These are phyloP conservation scores for Ganoderma meredithae DNA, from an alignment of 1,284 basidiomycete genomes.

Conservation along the genomic window DNA sequence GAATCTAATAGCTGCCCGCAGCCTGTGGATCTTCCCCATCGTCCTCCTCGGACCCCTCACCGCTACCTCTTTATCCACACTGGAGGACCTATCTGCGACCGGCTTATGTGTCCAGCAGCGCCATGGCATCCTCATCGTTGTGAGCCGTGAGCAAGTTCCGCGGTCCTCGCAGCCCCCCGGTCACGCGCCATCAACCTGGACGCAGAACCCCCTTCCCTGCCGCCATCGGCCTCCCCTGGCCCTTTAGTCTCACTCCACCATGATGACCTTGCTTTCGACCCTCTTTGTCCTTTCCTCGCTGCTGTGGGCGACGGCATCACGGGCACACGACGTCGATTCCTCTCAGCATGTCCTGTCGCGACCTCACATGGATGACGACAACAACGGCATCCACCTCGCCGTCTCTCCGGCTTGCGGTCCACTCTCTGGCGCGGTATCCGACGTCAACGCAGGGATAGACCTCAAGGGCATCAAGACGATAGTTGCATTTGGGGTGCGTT, in stretches of 20 bases:
- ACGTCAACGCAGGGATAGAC: constrained; percentile 47
- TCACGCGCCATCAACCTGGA: not conserved
- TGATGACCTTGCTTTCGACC: not conserved
- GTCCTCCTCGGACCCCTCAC: not conserved
- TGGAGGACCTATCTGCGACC: not conserved
- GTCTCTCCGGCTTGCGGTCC: constrained; percentile 46
- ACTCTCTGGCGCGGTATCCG: constrained; percentile 42
- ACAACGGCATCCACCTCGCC: constrained; percentile 46
- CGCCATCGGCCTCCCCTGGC: not conserved
- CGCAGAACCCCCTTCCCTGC: not conserved
- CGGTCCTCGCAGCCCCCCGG: not conserved
- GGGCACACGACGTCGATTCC: not conserved
- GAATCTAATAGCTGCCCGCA: too few relatives aligned
- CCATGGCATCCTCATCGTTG: not conserved
- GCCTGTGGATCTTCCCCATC: not conserved
- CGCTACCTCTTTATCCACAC: not conserved
- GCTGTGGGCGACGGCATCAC: not conserved
- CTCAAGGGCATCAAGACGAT: constrained; percentile 45
- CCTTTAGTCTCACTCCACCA: not conserved
- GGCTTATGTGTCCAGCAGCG: not conserved
- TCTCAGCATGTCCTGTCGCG: not conserved
- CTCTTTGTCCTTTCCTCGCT: not conserved
- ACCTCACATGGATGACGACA: constrained; percentile 14
- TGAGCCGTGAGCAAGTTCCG: not conserved
- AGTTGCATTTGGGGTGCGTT: constrained; percentile 49